Evolutionary conservation across 805 yeast species (phyloP), one percentile per base, ranked within the genome.

Genomic region (Saccharomyces cerevisiae): DNA sequence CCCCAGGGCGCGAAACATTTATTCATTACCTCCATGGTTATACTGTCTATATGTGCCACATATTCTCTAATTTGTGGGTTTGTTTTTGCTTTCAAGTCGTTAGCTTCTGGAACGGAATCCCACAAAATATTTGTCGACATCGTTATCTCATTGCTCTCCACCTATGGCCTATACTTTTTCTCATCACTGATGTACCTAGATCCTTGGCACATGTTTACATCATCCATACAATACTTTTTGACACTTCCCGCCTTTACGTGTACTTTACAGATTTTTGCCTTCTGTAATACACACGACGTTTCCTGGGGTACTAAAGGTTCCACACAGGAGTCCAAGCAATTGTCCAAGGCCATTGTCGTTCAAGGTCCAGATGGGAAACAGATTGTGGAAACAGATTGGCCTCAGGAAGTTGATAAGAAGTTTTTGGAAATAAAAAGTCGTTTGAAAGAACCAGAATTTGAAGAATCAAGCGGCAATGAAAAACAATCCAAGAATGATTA

Each of bases 281-380:
- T 92, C 72, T 92, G 99, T 75, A 92, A 92, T 70, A 92, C 97
- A 2, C 98, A 92, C 72, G 99, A 92, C 76, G 96, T 94, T 51
- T 87, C 97, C 0, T 92, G 99, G 99, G 99, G 99, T 72, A 92
- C 99, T 1, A 92, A 92, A 69, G 99, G 99, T 61, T 97, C 91
- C 57, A 87, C 85, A 59, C 81, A 80, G 56, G 85, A 82, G 48
- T 79, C 82, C 21, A 81, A 81, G 59, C 85, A 81, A 57, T 75
- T 85, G 41, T 91, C 96, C 49, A 84, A 87, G 48, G 96, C 96
- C 50, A 87, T 87, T 30, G 86, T 88, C 57, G 84, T 81, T 50
- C 84, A 87, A 65, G 85, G 85, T 57, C 94, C 86, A 53, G 80
- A 85, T 55, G 96, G 96, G 51, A 85, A 84, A 57, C 91, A 87